Percentiles rank a stretch among this genome's conserved stretches.
These are phyloP conservation scores for Maudiozyma bulderi DNA, from an alignment of 805 yeast genomes.

Conservation along the genomic window DNA sequence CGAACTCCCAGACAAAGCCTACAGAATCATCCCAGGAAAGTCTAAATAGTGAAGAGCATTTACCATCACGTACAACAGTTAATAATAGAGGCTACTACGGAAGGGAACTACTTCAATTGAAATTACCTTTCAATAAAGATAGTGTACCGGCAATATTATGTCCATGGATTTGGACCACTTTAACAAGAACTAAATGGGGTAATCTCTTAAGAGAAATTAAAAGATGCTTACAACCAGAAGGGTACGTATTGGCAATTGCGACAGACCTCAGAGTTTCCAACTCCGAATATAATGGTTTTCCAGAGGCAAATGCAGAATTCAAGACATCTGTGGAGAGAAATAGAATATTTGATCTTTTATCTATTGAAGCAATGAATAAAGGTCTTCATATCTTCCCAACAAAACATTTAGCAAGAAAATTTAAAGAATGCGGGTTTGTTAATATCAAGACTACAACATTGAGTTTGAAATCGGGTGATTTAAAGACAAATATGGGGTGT, in stretches of 20 bases:
- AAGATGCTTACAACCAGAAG: conserved; percentile 25
- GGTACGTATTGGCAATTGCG: conserved; percentile 17
- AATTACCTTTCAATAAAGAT: conserved; percentile 20
- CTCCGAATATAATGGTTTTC: neutral
- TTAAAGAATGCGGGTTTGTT: conserved; percentile 23
- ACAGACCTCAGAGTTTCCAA: conserved; percentile 18
- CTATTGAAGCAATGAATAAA: conserved; percentile 19
- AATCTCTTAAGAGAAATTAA: conserved; percentile 19
- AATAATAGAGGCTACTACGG: conserved; percentile 10
- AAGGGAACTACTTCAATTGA: conserved; percentile 16
- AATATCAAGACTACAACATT: conserved; percentile 21
- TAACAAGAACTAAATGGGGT: conserved; percentile 23
- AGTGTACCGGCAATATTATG: conserved; percentile 21
- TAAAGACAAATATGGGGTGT: conserved; percentile 23
- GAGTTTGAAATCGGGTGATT: conserved; percentile 23
- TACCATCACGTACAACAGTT: neutral
- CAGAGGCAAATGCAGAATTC: conserved; percentile 1
- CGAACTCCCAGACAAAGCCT: neutral
- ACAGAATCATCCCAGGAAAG: conserved; percentile 1
- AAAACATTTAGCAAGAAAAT: conserved; percentile 15
- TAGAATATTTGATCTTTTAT: conserved; percentile 15
- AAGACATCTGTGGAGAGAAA: conserved; percentile 18
- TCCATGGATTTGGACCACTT: conserved; percentile 22
- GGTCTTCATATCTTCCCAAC: conserved; percentile 24
- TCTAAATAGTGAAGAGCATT: neutral